These are phyloP conservation scores for Atkinsonella hypoxylon DNA, from an alignment of 2,329 filamentous ascomycete species.

Conservation along the genomic window DNA sequence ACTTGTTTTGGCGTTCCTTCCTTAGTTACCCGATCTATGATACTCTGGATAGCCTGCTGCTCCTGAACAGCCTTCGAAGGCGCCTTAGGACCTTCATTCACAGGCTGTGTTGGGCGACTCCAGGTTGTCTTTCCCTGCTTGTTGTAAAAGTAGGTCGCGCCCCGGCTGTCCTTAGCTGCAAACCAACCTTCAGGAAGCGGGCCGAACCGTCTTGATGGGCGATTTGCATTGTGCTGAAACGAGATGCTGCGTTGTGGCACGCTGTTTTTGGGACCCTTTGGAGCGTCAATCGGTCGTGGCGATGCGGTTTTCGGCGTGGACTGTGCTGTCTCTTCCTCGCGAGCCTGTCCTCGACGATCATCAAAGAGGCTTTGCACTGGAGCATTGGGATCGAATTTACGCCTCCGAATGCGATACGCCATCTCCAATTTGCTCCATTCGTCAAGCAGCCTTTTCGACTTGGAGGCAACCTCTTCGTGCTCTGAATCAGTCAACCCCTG, in stretches of 20 bases:
- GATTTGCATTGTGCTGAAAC: slow-evolving; percentile 36
- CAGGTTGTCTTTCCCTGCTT: slow-evolving; percentile 68
- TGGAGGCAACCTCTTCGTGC: slow-evolving; percentile 62
- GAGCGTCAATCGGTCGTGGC: slow-evolving; percentile 37
- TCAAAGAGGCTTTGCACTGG: slow-evolving; percentile 45
- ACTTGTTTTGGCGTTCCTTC: slow-evolving; percentile 39
- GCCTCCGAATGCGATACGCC: slow-evolving; percentile 83
- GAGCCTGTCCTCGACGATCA: slow-evolving; percentile 43
- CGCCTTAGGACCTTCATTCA: slow-evolving; percentile 50
- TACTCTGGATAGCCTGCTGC: slow-evolving; percentile 67
- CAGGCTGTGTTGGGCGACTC: slow-evolving; percentile 61
- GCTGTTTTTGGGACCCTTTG: slow-evolving; percentile 49
- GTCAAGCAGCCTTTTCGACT: slow-evolving; percentile 60
- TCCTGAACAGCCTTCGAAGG: slow-evolving; percentile 52
- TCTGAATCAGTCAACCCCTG: slow-evolving; percentile 53
- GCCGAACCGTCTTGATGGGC: slow-evolving; percentile 39
- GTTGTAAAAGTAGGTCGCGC: slow-evolving; percentile 78
- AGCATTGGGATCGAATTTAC: slow-evolving; percentile 66
- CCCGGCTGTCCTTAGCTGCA: slow-evolving; percentile 55
- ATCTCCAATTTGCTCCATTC: slow-evolving; percentile 85
- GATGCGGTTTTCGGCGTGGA: slow-evolving; percentile 28
- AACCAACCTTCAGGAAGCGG: slow-evolving; percentile 80
- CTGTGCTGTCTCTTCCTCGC: slow-evolving; percentile 27
- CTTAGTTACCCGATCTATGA: slow-evolving; percentile 75
- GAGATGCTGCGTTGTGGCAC: slow-evolving; percentile 39